phyloP scores from a whole-genome alignment of 2,329 filamentous ascomycete species.

The Botryosphaeria agaves region DNA sequence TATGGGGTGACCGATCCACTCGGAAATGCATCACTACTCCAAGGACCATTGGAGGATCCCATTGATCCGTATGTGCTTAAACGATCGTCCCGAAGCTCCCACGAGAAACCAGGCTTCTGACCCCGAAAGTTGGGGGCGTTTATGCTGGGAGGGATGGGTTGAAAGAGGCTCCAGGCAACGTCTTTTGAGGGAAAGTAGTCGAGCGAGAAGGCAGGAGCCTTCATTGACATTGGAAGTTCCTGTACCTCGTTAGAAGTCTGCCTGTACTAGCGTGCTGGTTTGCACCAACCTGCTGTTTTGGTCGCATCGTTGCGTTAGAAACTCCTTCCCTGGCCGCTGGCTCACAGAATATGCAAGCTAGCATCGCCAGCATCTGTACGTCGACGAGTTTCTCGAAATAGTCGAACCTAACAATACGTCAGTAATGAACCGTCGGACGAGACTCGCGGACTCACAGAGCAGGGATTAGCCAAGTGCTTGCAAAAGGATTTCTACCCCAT shows the following conservation, averaged over 20 bases:
- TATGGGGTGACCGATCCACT: slow-evolving; percentile 32
- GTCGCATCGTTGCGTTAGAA: slow-evolving; percentile 17
- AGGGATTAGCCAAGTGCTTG: slow-evolving; percentile 36
- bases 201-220: slow-evolving; percentile 26
- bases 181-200: slow-evolving; percentile 28
- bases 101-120: no score
- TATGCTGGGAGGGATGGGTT: slow-evolving; percentile 15
- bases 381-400: slow-evolving; percentile 44
- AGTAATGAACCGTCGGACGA: neutral
- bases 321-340: slow-evolving; percentile 24
- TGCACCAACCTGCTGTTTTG: slow-evolving; percentile 8
- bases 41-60: slow-evolving; percentile 32
- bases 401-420: slow-evolving; percentile 22
- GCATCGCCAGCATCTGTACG: slow-evolving; percentile 48
- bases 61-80: slow-evolving; percentile 29
- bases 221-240: slow-evolving; percentile 21
- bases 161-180: slow-evolving; percentile 24
- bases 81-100: no score
- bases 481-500: slow-evolving; percentile 41
- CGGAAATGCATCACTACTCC: slow-evolving; percentile 21
- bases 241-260: slow-evolving; percentile 4
- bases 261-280: no score
- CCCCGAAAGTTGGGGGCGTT: no score
- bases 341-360: slow-evolving; percentile 41
- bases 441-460: slow-evolving; percentile 18